Evolutionary conservation across 2,329 filamentous ascomycete species (phyloP).

Genomic region (Aspergillus latus): DNA sequence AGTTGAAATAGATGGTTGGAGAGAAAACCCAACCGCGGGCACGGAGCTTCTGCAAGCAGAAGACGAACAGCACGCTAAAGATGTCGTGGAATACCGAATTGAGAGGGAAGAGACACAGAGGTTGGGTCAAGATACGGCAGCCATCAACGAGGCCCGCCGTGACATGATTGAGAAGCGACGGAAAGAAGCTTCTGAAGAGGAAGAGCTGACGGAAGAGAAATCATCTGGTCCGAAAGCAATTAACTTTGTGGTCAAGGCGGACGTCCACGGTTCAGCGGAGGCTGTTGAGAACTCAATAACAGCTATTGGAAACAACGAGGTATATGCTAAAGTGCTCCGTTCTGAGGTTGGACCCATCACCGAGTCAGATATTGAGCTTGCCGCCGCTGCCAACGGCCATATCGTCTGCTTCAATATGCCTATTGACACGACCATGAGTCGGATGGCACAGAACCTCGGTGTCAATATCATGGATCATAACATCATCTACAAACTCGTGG

Average conservation of each 20-base stretch:
- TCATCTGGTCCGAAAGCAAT: slow-evolving; percentile 58
- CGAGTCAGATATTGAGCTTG: slow-evolving; percentile 88
- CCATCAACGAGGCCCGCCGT: slow-evolving; percentile 69
- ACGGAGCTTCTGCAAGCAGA: slow-evolving; percentile 82
- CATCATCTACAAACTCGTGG: slow-evolving; percentile 56
- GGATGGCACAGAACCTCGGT: slow-evolving; percentile 66
- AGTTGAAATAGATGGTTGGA: slow-evolving; percentile 94
- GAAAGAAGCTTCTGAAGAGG: slow-evolving; percentile 31
- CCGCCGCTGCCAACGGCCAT: slow-evolving; percentile 70
- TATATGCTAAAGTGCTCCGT: slow-evolving; percentile 73
- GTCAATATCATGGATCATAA: slow-evolving; percentile 82
- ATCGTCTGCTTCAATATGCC: slow-evolving; percentile 84
- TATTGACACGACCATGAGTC: slow-evolving; percentile 65
- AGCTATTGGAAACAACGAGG: slow-evolving; percentile 80
- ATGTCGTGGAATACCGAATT: slow-evolving; percentile 72
- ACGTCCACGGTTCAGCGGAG: slow-evolving; percentile 91
- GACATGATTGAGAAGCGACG: slow-evolving; percentile 56
- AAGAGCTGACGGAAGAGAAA: slow-evolving; percentile 38
- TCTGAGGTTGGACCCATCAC: slow-evolving; percentile 74
- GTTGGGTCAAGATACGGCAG: slow-evolving; percentile 67
- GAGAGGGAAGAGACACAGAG: slow-evolving; percentile 69
- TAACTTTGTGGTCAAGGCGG: slow-evolving; percentile 85
- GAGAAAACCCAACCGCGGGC: slow-evolving; percentile 79
- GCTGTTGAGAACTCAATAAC: slow-evolving; percentile 77
- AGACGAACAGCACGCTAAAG: slow-evolving; percentile 74